Conservation (phyloP, 2,329 filamentous ascomycete species). For the Sporothrix globosa region DNA sequence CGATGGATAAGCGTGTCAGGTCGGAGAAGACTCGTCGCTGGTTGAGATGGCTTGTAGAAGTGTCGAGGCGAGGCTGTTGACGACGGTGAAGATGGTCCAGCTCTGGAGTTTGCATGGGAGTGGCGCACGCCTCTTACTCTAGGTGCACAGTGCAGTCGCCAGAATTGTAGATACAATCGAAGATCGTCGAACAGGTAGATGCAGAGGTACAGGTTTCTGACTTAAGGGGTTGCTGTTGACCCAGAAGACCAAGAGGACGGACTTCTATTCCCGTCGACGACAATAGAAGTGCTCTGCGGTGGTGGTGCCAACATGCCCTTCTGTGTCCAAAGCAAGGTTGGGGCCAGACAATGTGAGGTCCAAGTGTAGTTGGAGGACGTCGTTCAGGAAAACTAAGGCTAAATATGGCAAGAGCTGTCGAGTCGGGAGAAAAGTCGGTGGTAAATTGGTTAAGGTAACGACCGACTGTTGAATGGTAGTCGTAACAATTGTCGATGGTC, state of each 20-base stretch:
- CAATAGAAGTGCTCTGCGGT: conserved; percentile 9
- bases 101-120: conserved; percentile 60
- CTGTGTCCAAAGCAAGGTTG: background rate
- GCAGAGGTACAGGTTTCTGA: background rate
- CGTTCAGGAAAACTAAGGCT: background rate
- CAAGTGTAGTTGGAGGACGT: background rate
- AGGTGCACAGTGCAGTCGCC: conserved; percentile 9
- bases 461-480: conserved; percentile 1
- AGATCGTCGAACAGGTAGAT: background rate
- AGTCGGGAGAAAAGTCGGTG: background rate
- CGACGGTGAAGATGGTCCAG: conserved; percentile 36
- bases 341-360: background rate
- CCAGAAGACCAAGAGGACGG: background rate
- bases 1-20: conserved; percentile 58
- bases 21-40: conserved; percentile 62
- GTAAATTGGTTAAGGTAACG: background rate
- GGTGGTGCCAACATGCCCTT: conserved; percentile 30
- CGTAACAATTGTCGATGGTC: background rate
- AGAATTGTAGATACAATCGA: background rate
- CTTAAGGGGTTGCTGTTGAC: background rate
- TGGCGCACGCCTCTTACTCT: conserved; percentile 34
- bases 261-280: conserved; percentile 10
- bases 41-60: conserved; percentile 55
- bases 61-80: conserved; percentile 44
- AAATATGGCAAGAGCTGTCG: background rate